Evolutionary conservation across 495 filamentous ascomycete species (phyloP).

Genomic region (Penicillium soppii): DNA sequence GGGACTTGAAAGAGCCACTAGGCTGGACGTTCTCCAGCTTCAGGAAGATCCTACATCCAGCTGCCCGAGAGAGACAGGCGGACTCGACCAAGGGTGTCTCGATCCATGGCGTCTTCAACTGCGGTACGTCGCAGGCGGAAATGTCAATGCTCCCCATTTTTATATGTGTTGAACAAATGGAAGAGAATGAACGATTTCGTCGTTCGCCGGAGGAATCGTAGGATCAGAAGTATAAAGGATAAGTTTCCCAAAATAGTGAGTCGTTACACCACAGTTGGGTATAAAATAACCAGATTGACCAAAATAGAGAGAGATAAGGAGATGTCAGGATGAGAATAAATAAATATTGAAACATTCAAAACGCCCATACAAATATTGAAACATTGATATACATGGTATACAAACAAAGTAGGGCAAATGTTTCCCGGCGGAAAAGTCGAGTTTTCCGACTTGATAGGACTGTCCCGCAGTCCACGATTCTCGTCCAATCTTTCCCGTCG

Average conservation of each 20-base stretch:
- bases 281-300: slow-evolving; percentile 5
- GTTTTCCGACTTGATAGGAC: slow-evolving; percentile 35
- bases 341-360: neutral
- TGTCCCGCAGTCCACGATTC: slow-evolving; percentile 12
- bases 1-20: slow-evolving; percentile 92
- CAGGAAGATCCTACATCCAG: slow-evolving; percentile 79
- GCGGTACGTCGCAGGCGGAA: slow-evolving; percentile 34
- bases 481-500: slow-evolving; percentile 32
- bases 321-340: neutral
- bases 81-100: slow-evolving; percentile 73
- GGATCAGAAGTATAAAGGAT: slow-evolving; percentile 13
- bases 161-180: slow-evolving; percentile 12
- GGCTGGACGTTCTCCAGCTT: slow-evolving; percentile 95
- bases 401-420: slow-evolving; percentile 15
- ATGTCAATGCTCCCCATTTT: slow-evolving; percentile 34
- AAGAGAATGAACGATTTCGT: neutral
- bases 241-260: slow-evolving; percentile 14
- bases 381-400: slow-evolving; percentile 44
- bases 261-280: slow-evolving; percentile 11
- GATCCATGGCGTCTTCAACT: slow-evolving; percentile 59
- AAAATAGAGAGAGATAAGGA: slow-evolving; percentile 11
- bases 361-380: slow-evolving; percentile 17
- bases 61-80: slow-evolving; percentile 62
- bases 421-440: slow-evolving; percentile 42
- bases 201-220: neutral